Conservation (phyloP, 2,329 filamentous ascomycete genomes). For the Arachnopeziza araneosa region DNA sequence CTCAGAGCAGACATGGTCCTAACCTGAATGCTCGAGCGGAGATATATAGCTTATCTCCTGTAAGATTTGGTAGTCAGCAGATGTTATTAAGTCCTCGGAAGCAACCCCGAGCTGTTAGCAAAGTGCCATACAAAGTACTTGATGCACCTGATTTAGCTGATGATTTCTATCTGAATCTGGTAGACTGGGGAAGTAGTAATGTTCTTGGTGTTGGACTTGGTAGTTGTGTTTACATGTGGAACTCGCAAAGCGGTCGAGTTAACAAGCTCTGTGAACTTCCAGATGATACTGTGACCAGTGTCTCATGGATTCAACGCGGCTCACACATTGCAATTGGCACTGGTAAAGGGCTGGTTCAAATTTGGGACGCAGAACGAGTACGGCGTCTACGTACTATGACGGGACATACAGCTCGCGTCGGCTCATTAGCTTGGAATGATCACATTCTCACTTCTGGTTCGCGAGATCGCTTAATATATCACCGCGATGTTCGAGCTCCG, state of each 20-base stretch:
- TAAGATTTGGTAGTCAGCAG: slow-evolving; percentile 86
- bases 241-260: slow-evolving; percentile 82
- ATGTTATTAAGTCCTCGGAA: slow-evolving; percentile 88
- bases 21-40: slow-evolving; percentile 88
- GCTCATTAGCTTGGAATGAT: slow-evolving; percentile 94
- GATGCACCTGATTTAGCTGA: slow-evolving; percentile 95
- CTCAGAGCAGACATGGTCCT: slow-evolving; percentile 78
- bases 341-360: slow-evolving; percentile 89
- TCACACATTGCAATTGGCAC: slow-evolving; percentile 95
- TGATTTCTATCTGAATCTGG: slow-evolving; percentile 95
- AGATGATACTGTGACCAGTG: slow-evolving; percentile 92
- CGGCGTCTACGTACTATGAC: slow-evolving; percentile 91
- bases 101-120: slow-evolving; percentile 84
- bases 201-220: slow-evolving; percentile 89
- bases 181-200: slow-evolving; percentile 96
- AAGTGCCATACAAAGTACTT: slow-evolving; percentile 95
- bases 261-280: slow-evolving; percentile 90
- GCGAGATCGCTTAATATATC: slow-evolving; percentile 86
- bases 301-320: slow-evolving; percentile 97
- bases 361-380: slow-evolving; percentile 90
- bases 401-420: slow-evolving; percentile 87
- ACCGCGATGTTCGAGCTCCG: slow-evolving; percentile 88
- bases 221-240: slow-evolving; percentile 97
- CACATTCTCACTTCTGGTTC: slow-evolving; percentile 96
- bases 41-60: slow-evolving; percentile 91